Evolutionary conservation across 2,329 filamentous ascomycete genomes (phyloP).

Genomic region (Parastagonospora avenae): DNA sequence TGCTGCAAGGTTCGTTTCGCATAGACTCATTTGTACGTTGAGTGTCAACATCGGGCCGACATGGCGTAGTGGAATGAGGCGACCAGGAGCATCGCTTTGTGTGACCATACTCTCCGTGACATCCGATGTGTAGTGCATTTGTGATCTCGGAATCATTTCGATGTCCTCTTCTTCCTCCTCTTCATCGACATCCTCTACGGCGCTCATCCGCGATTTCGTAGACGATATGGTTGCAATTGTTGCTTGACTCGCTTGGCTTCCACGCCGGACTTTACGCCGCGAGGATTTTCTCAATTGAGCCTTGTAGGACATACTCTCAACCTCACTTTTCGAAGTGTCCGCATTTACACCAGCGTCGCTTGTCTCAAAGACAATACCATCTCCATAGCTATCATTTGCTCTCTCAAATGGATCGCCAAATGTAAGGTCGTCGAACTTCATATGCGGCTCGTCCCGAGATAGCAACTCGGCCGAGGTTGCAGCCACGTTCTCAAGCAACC

Average conservation of each 20-base stretch:
- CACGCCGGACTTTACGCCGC: constrained; percentile 27
- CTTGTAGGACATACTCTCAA: constrained; percentile 16
- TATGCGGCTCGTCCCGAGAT: constrained; percentile 14
- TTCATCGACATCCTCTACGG: constrained; percentile 38
- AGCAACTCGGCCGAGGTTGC: constrained; percentile 15
- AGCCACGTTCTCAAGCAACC: constrained; percentile 28
- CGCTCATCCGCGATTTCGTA: constrained; percentile 48
- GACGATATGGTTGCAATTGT: constrained; percentile 50
- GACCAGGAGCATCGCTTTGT: constrained; percentile 42
- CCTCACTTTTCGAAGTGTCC: constrained; percentile 14
- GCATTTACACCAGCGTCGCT: constrained; percentile 24
- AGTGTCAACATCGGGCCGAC: constrained; percentile 53
- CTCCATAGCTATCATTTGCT: constrained; percentile 16
- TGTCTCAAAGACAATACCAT: constrained; percentile 37
- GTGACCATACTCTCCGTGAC: constrained; percentile 40
- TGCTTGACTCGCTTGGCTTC: constrained; percentile 41
- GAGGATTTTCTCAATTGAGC: constrained; percentile 40
- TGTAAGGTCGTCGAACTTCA: constrained; percentile 18
- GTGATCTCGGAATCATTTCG: constrained; percentile 52
- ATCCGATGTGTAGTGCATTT: constrained; percentile 29
- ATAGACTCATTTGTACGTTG: constrained; percentile 72
- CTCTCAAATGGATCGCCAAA: constrained; percentile 22
- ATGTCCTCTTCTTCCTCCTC: constrained; percentile 54
- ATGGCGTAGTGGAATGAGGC: constrained; percentile 24
- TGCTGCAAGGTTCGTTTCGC: constrained; percentile 65